A percentile compares a stretch with the other conserved stretches of the same genome.
These are phyloP conservation scores for Aaosphaeria arxii DNA, from an alignment of 2,329 filamentous ascomycete species.

Conservation along the genomic window DNA sequence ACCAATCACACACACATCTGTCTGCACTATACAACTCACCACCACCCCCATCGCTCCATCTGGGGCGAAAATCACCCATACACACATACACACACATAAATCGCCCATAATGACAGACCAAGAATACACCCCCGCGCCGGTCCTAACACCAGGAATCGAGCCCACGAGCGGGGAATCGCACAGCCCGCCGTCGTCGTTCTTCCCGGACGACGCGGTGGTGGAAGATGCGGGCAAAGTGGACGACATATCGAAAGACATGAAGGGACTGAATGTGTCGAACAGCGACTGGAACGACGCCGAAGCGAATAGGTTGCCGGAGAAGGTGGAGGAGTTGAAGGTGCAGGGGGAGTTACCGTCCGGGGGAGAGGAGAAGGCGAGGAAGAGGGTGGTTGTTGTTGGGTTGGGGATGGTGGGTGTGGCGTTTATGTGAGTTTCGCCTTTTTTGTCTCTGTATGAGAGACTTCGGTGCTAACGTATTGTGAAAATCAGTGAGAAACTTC, in stretches of 20 bases:
- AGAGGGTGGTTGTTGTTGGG: conserved; percentile 77
- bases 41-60: too few species aligned
- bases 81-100: too few species aligned
- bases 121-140: conserved; percentile 7
- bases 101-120: too few species aligned
- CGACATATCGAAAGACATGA: neutral
- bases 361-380: conserved; percentile 42
- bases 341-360: conserved; percentile 16
- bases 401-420: conserved; percentile 89
- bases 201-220: conserved; percentile 21
- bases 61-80: too few species aligned
- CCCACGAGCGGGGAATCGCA: conserved; percentile 30
- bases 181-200: conserved; percentile 21
- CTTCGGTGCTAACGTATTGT: neutral
- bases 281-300: conserved; percentile 46
- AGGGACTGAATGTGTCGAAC: conserved; percentile 39
- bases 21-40: too few species aligned
- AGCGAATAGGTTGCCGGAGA: conserved; percentile 45
- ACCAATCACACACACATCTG: too few species aligned
- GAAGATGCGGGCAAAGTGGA: too few species aligned
- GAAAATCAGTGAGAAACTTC: conserved; percentile 70
- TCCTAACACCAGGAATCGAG: conserved; percentile 32
- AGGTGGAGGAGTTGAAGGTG: conserved; percentile 34
- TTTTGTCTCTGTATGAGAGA: neutral
- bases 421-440: conserved; percentile 66